Evolutionary conservation across 2,329 filamentous ascomycete genomes (phyloP).

Genomic region (Arachnopeziza araneosa): DNA sequence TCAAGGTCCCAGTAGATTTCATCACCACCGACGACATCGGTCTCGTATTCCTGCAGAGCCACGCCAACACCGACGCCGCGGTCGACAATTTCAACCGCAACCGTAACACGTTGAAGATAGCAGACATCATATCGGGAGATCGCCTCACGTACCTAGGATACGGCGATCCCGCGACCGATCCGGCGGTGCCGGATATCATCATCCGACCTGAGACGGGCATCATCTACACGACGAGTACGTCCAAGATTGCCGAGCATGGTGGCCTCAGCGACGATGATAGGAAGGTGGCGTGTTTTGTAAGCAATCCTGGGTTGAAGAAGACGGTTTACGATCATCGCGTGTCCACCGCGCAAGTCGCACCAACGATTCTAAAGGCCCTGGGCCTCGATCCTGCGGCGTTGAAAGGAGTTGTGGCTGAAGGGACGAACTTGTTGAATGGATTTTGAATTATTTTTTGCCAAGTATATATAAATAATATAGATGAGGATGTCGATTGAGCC

Average conservation of each 20-base stretch:
- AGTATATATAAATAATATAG: too few species aligned
- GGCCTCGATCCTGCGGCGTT: too few species aligned
- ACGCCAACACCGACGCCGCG: constrained; percentile 16
- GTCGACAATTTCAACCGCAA: constrained; percentile 22
- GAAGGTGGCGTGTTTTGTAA: constrained; percentile 25
- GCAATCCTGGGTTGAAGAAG: constrained; percentile 12
- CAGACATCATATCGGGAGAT: constrained; percentile 22
- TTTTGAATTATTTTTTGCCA: too few species aligned
- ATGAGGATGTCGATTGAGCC: too few species aligned
- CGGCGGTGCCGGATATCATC: constrained; percentile 30
- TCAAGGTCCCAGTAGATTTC: constrained; percentile 16
- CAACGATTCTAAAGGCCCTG: too few species aligned
- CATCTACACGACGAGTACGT: constrained; percentile 25
- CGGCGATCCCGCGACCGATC: constrained; percentile 24
- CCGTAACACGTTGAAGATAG: constrained; percentile 17
- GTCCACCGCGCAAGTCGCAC: too few species aligned
- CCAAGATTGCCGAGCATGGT: constrained; percentile 29
- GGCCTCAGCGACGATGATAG: constrained; percentile 26
- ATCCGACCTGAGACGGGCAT: constrained; percentile 23
- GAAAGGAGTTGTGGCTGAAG: too few species aligned
- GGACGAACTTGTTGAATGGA: too few species aligned
- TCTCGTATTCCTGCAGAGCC: constrained; percentile 25
- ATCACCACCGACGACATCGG: constrained; percentile 26
- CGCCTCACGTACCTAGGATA: constrained; percentile 21
- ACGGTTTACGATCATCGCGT: too few species aligned